Conservation (phyloP, 2,329 filamentous ascomycete genomes). For the Colletotrichum lindemuthianum region DNA sequence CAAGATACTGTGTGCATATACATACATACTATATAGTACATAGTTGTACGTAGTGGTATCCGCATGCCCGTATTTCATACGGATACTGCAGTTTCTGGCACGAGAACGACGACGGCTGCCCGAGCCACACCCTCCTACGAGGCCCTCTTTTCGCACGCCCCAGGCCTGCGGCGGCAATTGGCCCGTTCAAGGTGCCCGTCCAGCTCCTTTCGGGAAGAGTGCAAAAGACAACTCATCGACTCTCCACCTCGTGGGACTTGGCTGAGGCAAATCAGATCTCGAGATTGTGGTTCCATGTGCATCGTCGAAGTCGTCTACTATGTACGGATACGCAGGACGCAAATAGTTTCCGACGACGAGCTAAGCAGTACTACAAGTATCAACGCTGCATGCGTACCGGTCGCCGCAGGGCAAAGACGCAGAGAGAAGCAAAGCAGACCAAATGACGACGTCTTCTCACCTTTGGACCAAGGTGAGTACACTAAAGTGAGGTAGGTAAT, state of each 20-base stretch:
- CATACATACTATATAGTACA: too few species aligned
- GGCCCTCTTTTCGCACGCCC: slow-evolving; percentile 28
- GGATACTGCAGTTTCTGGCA: background rate
- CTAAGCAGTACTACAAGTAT: too few species aligned
- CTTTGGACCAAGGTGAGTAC: background rate
- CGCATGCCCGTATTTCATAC: too few species aligned
- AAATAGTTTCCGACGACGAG: too few species aligned
- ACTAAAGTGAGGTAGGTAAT: background rate
- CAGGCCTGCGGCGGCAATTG: slow-evolving; percentile 34
- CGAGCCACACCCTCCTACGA: slow-evolving; percentile 1
- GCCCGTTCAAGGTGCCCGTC: slow-evolving; percentile 20
- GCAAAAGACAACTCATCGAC: slow-evolving; percentile 35
- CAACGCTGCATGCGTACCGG: too few species aligned
- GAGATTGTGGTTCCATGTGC: too few species aligned
- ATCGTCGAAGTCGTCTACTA: background rate
- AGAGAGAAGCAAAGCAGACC: background rate
- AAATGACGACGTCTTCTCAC: background rate
- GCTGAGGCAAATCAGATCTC: background rate
- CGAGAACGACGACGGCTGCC: background rate
- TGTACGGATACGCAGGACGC: background rate
- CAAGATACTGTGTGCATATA: too few species aligned
- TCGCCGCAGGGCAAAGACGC: too few species aligned
- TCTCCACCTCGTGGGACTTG: slow-evolving; percentile 32
- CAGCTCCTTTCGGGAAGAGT: slow-evolving; percentile 34
- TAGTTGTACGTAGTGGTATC: too few species aligned